phyloP scores from a whole-genome alignment of 2,329 filamentous ascomycete species.

The Phyllachora maydis region DNA sequence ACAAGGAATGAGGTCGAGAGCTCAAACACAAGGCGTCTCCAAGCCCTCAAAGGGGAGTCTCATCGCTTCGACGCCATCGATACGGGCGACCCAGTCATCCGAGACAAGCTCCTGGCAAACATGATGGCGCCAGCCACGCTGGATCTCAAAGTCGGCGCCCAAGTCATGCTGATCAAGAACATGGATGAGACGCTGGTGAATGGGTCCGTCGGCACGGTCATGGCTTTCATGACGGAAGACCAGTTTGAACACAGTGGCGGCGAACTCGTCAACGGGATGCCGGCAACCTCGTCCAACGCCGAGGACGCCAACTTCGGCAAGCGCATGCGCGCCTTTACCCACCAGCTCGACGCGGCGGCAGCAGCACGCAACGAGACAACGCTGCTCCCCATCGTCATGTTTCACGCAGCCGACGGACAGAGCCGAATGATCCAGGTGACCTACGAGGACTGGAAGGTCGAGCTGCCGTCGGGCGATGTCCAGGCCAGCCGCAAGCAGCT shows the following conservation, averaged over 20 bases:
- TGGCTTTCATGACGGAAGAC: constrained; percentile 44
- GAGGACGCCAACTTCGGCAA: constrained; percentile 10
- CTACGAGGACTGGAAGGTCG: constrained; percentile 24
- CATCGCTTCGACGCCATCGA: constrained; percentile 58
- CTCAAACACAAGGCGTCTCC: constrained; percentile 60
- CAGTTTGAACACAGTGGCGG: constrained; percentile 14
- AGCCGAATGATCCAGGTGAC: constrained; percentile 21
- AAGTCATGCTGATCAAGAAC: constrained; percentile 99
- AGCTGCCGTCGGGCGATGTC: constrained; percentile 20
- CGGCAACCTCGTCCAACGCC: constrained; percentile 22
- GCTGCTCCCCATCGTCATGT: constrained; percentile 26
- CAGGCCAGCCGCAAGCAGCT: constrained; percentile 36
- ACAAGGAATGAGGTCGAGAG: constrained; percentile 76
- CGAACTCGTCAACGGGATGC: constrained; percentile 24
- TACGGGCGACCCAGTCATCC: constrained; percentile 46
- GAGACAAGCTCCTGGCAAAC: constrained; percentile 63
- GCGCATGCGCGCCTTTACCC: constrained; percentile 14
- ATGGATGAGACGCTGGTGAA: constrained; percentile 89
- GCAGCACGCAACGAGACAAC: too few species aligned
- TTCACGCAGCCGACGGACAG: constrained; percentile 26
- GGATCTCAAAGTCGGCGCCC: constrained; percentile 72
- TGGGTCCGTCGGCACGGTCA: constrained; percentile 74
- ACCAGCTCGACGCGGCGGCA: constrained; percentile 8
- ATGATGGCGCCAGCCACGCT: constrained; percentile 82
- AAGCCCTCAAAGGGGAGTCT: constrained; percentile 44